phyloP scores from a whole-genome alignment of 2,329 filamentous ascomycete species.

The Pseudogymnoascus sp. region DNA sequence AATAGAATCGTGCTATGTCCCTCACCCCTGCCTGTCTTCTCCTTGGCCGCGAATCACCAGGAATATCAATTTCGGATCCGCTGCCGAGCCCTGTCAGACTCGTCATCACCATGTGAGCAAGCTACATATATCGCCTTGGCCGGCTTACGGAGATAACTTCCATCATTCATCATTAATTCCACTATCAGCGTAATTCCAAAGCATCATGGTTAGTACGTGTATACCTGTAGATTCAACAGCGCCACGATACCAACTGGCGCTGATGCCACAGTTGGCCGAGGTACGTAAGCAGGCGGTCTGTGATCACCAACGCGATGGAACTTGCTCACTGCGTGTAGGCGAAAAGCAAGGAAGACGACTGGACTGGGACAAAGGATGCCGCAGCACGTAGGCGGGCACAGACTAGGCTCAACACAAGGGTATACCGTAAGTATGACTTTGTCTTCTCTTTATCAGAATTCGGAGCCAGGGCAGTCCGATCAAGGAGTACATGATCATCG shows the following conservation, averaged over 20 bases:
- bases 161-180: background rate
- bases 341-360: constrained; percentile 34
- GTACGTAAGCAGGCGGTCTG: constrained; percentile 23
- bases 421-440: constrained; percentile 32
- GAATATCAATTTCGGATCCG: background rate
- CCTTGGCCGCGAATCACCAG: background rate
- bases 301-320: constrained; percentile 17
- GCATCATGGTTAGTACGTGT: constrained; percentile 22
- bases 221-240: constrained; percentile 17
- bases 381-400: constrained; percentile 35
- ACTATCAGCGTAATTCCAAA: background rate
- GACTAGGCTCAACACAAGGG: constrained; percentile 39
- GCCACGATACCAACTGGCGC: constrained; percentile 26
- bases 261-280: constrained; percentile 34
- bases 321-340: constrained; percentile 31
- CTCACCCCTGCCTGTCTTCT: background rate
- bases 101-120: constrained; percentile 4
- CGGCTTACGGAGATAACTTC: background rate
- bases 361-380: constrained; percentile 37
- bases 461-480: background rate
- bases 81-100: background rate
- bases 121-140: background rate
- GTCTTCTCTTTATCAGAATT: constrained; percentile 13
- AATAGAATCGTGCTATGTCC: background rate
- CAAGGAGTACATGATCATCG: constrained; percentile 15